Evolutionary conservation across 2,329 filamentous ascomycete genomes (phyloP), one percentile per base, ranked within the genome.

Genomic region (Sclerotinia minor): DNA sequence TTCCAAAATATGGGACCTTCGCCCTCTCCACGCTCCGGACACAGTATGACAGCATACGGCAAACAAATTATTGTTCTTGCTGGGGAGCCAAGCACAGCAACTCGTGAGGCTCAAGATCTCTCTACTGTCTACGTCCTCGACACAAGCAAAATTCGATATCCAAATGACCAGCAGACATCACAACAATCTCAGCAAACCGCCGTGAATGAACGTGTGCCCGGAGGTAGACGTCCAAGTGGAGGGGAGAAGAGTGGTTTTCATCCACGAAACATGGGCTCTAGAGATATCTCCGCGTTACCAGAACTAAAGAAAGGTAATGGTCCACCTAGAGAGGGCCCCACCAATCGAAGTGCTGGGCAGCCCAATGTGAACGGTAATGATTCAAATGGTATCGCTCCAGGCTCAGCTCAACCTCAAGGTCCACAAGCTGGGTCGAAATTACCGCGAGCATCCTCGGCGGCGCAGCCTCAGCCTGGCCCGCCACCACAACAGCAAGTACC

Each of bases 1-100:
- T 99, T 99, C 80, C 95, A 99, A 77, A 99, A 99, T 77, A 99
- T 99, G 95, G 95, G 95, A 0, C 94, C 94, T 3, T 96, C 94
- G 1, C 95, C 95, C 0, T 97, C 94, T 3, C 89, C 95, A 44
- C 86, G 95, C 69, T 98, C 94, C 21, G 95, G 95, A 1, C 95
- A 99, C 78, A 97, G 93, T 78, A 98, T 99, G 95, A 98, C 95
- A 2, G 89, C 93, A 2, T 92, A 94, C 71, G 92, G 92, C 41
- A 97, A 97, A 78, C 91, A 94, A 69, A 89, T 99, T 71, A 89
- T 98, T 59, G 92, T 98, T 52, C 83, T 98, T 44, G 96, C 92
- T 49, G 95, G 95, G 71, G 96, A 99, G 79, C 95, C 95, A 19
- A 98, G 94, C 78, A 94, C 93, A 21, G 90, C 92, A 38, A 87